Evolutionary conservation across 106 monocot species (phyloP).

Genomic region (Narthecium ossifragum): DNA sequence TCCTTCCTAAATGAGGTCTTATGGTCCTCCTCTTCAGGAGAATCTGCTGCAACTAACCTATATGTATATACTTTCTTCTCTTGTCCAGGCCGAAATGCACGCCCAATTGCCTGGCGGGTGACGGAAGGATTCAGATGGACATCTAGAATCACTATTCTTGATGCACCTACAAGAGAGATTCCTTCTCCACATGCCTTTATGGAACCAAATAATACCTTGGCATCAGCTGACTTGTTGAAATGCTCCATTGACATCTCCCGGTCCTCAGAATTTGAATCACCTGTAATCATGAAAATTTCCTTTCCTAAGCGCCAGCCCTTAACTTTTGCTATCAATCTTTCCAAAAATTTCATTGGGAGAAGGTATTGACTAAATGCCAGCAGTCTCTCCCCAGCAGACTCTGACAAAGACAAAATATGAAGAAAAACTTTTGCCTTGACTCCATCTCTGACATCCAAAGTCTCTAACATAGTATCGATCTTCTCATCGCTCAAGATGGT

Average conservation of each 20-base stretch:
- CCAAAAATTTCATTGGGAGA: slow-evolving; percentile 84
- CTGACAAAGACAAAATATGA: slow-evolving; percentile 51
- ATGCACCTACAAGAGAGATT: slow-evolving; percentile 87
- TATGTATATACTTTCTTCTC: slow-evolving; percentile 63
- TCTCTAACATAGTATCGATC: slow-evolving; percentile 30
- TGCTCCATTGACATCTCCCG: slow-evolving; percentile 77
- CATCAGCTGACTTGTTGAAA: slow-evolving; percentile 76
- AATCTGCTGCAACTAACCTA: slow-evolving; percentile 75
- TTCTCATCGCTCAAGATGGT: slow-evolving; percentile 22
- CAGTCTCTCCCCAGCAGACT: slow-evolving; percentile 61
- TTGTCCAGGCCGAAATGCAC: slow-evolving; percentile 88
- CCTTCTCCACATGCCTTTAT: slow-evolving; percentile 99
- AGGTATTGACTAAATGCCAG: slow-evolving; percentile 88
- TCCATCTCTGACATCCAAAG: slow-evolving; percentile 54
- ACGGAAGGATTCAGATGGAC: slow-evolving; percentile 96
- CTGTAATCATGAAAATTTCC: slow-evolving; percentile 81
- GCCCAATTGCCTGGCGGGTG: slow-evolving; percentile 89
- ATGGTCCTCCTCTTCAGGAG: slow-evolving; percentile 66
- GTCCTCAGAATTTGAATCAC: slow-evolving; percentile 68
- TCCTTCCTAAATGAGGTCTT: slow-evolving; percentile 73
- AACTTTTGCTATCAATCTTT: slow-evolving; percentile 33
- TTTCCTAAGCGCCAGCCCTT: slow-evolving; percentile 78
- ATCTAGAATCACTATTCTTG: slow-evolving; percentile 75
- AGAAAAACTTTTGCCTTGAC: slow-evolving; percentile 84
- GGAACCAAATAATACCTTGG: slow-evolving; percentile 83